Base-by-base conservation (phyloP, 441 rosid species). In the Brassica hybrid region DNA sequence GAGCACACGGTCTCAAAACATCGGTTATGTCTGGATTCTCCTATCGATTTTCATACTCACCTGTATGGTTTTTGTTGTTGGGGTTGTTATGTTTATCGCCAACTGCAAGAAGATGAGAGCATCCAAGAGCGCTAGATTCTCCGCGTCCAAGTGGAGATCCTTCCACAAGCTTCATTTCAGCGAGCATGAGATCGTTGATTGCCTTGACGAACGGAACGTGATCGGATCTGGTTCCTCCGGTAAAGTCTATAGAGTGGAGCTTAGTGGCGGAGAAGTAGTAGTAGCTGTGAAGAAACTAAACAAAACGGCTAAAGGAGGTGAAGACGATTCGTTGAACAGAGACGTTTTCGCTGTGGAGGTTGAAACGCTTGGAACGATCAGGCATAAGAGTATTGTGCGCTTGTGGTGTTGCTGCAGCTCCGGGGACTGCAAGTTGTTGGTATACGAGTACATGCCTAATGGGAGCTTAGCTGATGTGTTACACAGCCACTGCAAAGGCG, bases 401-500 rank as follows among this genome's bases (percentile, higher is more conserved):
- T 85, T 90, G 14, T 88, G 91, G 93, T 87, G 91, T 79, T 88
- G 93, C 62, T 88, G 82, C 81, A 84, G 68, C 56, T 80, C 85
- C 0, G 79, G 85, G 16, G 90, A 84, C 25, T 73, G 83, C 61
- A 87, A 85, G 78, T 85, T 90, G 75, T 81, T 90, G 64, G 92
- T 90, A 5, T 90, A 90, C 1, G 94, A 90, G 81, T 90, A 86
- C 78, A 88, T 90, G 92, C 87, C 90, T 5, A 89, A 89, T 58
- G 93, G 93, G 32, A 89, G 94, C 65, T 80, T 90, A 79, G 89
- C 90, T 0, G 91, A 88, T 79, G 72, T 73, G 73, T 57, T 90
- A 65, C 94, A 87, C 62, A 23, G 83, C 54, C 8, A 43, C 7
- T 65, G 80, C 71, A 90, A 88, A 70, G 91, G 83, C 6, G 71